Evolutionary conservation across 2,329 filamentous ascomycete genomes (phyloP).

Genomic region (Orbilia brochopaga): DNA sequence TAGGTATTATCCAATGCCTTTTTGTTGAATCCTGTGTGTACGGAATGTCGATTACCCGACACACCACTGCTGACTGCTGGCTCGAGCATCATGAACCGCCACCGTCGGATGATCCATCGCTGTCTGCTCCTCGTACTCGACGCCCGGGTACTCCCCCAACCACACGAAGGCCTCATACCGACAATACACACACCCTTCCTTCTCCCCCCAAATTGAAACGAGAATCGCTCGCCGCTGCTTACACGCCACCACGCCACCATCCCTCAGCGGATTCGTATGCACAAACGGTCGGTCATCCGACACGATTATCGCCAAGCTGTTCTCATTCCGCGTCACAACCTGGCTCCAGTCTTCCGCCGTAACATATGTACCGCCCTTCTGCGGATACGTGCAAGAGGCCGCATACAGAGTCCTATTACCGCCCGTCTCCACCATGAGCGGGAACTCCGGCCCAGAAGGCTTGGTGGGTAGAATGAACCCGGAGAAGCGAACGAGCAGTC

Average conservation of each 20-base stretch:
- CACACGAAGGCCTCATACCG: slow-evolving; percentile 32
- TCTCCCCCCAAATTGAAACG: slow-evolving; percentile 35
- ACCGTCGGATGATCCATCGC: slow-evolving; percentile 9
- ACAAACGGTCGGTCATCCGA: not conserved
- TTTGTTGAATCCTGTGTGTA: not conserved
- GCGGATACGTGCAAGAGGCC: slow-evolving; percentile 12
- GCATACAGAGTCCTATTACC: slow-evolving; percentile 5
- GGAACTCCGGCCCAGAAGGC: slow-evolving; percentile 15
- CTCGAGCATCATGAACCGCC: not conserved
- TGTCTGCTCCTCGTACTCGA: slow-evolving; percentile 26
- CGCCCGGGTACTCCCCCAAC: slow-evolving; percentile 21
- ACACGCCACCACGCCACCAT: slow-evolving; percentile 26
- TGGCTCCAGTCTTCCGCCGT: slow-evolving; percentile 23
- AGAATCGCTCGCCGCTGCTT: slow-evolving; percentile 20
- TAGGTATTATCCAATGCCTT: not conserved
- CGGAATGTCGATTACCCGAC: slow-evolving; percentile 3
- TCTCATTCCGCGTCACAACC: slow-evolving; percentile 17
- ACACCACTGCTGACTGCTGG: slow-evolving; percentile 32
- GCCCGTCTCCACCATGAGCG: slow-evolving; percentile 11
- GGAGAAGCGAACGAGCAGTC: slow-evolving; percentile 27
- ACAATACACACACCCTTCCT: slow-evolving; percentile 21
- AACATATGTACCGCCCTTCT: not conserved
- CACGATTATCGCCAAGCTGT: slow-evolving; percentile 33
- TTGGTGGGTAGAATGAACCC: slow-evolving; percentile 28
- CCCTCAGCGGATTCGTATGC: slow-evolving; percentile 28